Percentiles rank a stretch among this genome's conserved stretches.
These are phyloP conservation scores for Sicyos edulis DNA, from an alignment of 306 rosid genomes.

Conservation along the genomic window DNA sequence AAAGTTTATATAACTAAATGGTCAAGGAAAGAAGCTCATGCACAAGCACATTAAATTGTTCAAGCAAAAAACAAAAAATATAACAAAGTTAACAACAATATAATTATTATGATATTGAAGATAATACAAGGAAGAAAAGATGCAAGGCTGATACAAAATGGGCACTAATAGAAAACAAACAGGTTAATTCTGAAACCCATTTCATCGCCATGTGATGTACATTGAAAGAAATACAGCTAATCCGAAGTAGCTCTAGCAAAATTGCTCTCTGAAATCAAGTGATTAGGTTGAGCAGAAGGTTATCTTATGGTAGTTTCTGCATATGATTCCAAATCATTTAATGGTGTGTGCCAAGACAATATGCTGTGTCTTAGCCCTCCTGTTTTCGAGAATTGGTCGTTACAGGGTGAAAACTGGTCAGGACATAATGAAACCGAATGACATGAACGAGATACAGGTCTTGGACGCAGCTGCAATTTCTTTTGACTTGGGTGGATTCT, in stretches of 20 bases:
- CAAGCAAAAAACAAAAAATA: neutral
- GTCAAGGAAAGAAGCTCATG: too few species aligned
- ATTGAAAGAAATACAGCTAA: conserved; percentile 7
- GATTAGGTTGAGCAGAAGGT: neutral
- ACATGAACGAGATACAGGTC: conserved; percentile 25
- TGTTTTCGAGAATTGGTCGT: conserved; percentile 44
- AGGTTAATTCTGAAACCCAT: neutral
- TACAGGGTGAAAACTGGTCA: neutral
- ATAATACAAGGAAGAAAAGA: neutral
- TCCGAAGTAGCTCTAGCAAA: conserved; percentile 4
- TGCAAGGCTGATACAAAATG: neutral
- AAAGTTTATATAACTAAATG: too few species aligned
- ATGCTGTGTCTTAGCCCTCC: conserved; percentile 42
- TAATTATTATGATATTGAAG: neutral
- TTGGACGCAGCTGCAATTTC: conserved; percentile 23
- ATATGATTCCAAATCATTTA: conserved; percentile 35
- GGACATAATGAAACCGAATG: conserved; percentile 23
- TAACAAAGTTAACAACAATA: neutral
- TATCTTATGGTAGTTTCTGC: conserved; percentile 23
- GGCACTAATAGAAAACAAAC: neutral
- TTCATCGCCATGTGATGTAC: conserved; percentile 18
- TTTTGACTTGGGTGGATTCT: conserved; percentile 32
- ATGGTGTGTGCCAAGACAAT: conserved; percentile 64
- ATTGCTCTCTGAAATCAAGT: conserved; percentile 6
- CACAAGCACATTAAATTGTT: neutral